Base-by-base conservation (phyloP, 768 basidiomycete genomes). In the Sistotremastrum niveocremeum region DNA sequence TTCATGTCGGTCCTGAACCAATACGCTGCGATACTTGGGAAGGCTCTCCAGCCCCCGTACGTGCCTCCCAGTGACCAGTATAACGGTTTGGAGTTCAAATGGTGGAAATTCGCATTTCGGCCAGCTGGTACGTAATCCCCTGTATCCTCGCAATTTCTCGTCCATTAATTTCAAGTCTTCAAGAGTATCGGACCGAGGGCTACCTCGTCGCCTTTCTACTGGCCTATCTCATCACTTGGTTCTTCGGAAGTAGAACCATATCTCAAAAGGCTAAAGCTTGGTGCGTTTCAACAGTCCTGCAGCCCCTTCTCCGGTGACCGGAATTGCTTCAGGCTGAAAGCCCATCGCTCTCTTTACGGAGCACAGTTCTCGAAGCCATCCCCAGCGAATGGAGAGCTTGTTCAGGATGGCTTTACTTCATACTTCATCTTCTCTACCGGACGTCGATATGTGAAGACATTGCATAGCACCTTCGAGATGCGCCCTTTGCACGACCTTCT, bases 361-460 rank as follows among this genome's bases (percentile, higher is more conserved):
- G 62, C 72, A 34, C 88, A 94, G 61, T 95, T 95, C 66, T 79
- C 85, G 7, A 71, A 66, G 40, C 81, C 87, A 2, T 66, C 71
- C 6, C 46, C 52, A 7, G 68, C 66, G 34, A 65, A 65, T 4
- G 76, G 74, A 7, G 29, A 36, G n/a, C 62, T 83, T 42, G 70
- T 71, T 34, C 46, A 68, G 37, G 88, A 90, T 54, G 87, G 86
- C 12, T 69, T 80, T 54, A 71, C 79, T 3, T 86, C 89, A 65
- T 84, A 79, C 58, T 85, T 88, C 67, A 71, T 72, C 57, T 95
- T 84, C 65, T 87, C 87, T 37, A 90, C 89, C 2, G 91, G 91
- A 45, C 69, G 91, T 49, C 81, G 84, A 49, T 78, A 76, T 52
- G 58, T 90, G 46, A 65, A 74, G 30, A 84, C 82, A 32, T 69